Conservation (phyloP, 2,329 filamentous ascomycete species). For the Neodidymelliopsis sp. region DNA sequence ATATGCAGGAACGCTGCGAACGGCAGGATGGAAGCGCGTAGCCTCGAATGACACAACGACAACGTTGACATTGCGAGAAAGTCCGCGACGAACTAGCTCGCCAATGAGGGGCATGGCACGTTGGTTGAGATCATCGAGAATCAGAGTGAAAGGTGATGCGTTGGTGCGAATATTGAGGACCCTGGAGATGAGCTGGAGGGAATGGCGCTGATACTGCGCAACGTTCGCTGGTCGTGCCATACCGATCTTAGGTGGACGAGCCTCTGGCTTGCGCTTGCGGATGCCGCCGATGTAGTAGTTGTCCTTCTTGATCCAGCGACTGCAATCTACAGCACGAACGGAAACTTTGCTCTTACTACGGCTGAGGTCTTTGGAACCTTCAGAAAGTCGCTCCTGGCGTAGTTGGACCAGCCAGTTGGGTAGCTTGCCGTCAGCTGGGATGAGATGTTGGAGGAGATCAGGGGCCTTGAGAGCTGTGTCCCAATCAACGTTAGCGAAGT, state of each 20-base stretch:
- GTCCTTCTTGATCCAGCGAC: slow-evolving; percentile 28
- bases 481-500: slow-evolving; percentile 14
- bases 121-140: slow-evolving; percentile 87
- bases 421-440: slow-evolving; percentile 7
- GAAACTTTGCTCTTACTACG: not conserved
- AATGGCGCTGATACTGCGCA: slow-evolving; percentile 79
- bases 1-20: slow-evolving; percentile 71
- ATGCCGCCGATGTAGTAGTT: slow-evolving; percentile 18
- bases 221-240: slow-evolving; percentile 33
- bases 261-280: slow-evolving; percentile 23
- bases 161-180: slow-evolving; percentile 79
- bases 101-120: slow-evolving; percentile 71
- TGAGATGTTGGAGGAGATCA: slow-evolving; percentile 5
- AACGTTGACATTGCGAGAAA: slow-evolving; percentile 64
- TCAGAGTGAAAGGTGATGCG: slow-evolving; percentile 83
- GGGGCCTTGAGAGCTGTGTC: slow-evolving; percentile 14
- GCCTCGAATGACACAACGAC: slow-evolving; percentile 83
- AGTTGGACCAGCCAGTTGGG: slow-evolving; percentile 18
- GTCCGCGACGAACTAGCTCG: slow-evolving; percentile 77
- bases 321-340: slow-evolving; percentile 7
- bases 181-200: slow-evolving; percentile 82
- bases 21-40: slow-evolving; percentile 67
- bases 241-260: slow-evolving; percentile 14
- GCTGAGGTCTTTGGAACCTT: not conserved
- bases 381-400: slow-evolving; percentile 3